Base-by-base conservation (phyloP, 2,329 filamentous ascomycete species). In the Claviceps maximensis region DNA sequence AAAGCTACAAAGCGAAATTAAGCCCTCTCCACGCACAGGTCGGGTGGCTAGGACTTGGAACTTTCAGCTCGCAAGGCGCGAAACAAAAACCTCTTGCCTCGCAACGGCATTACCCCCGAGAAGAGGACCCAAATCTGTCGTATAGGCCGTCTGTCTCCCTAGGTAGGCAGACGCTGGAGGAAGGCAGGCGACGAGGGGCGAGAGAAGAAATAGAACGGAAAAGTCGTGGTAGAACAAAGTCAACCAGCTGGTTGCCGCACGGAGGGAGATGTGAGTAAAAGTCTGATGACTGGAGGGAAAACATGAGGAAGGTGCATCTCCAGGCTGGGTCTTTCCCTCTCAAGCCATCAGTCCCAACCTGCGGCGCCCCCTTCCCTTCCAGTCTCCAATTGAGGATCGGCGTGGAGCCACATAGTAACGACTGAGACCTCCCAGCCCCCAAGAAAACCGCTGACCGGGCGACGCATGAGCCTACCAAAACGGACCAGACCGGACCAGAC, bases 361-460 rank as follows among this genome's bases (percentile, higher is more conserved):
- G n/a, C 46, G 29, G 3, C 13, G 15, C 17, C 46, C 45, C 27
- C 45, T 33, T 33, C 29, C 27, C n/a, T n/a, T n/a, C n/a, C n/a
- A n/a, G n/a, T n/a, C n/a, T n/a, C 27, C n/a, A 19, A 15, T 17
- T 13, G 21, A 51, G 36, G 27, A 21, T 29, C 23, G 40, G 45
- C 33, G 29, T 45, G 36, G 44, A 38, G 49, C 38, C 46, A 36
- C 21, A n/a, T n/a, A 36, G 17, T 46, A 25, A 36, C 21, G 33
- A 47, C 25, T 17, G 42, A 25, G 33, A 48, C 50, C 27, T 19
- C 55, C 59, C 58, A 59, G 56, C 56, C 59, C 59, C 60, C 53
- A 49, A 50, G 41, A 53, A 54, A 48, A 13, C 23, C 46, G 54
- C 62, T 65, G 63, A 54, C 63, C 62, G 57, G 63, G 61, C 63